These are phyloP conservation scores for Avena eriantha DNA, from an alignment of 176 grass and related monocot species.

Conservation along the genomic window DNA sequence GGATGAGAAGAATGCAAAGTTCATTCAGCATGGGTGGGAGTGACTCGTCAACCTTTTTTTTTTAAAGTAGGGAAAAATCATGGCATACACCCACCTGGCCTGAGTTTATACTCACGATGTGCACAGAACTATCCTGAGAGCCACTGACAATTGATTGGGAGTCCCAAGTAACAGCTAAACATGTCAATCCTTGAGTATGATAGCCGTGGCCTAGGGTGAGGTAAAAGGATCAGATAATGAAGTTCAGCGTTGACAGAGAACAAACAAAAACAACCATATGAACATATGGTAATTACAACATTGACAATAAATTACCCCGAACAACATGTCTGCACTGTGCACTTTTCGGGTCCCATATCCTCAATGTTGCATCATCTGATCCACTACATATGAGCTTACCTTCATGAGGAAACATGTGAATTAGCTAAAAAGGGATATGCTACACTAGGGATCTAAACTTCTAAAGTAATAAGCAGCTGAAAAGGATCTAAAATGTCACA, in stretches of 20 bases:
- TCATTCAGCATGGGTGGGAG: slow-evolving; percentile 27
- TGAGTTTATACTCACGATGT: slow-evolving; percentile 77
- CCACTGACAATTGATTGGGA: slow-evolving; percentile 76
- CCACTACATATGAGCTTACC: slow-evolving; percentile 91
- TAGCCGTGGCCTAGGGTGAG: slow-evolving; percentile 69
- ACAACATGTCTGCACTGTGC: slow-evolving; percentile 73
- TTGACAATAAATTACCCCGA: slow-evolving; percentile 53
- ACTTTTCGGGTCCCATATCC: slow-evolving; percentile 89
- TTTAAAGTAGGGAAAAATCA: not conserved
- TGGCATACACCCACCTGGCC: slow-evolving; percentile 58
- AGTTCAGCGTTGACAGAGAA: not conserved
- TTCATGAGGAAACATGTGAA: slow-evolving; percentile 44
- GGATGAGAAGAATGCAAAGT: not conserved
- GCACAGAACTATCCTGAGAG: slow-evolving; percentile 77
- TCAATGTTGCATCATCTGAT: slow-evolving; percentile 83
- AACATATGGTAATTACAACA: slow-evolving; percentile 8
- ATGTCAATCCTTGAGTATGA: slow-evolving; percentile 89
- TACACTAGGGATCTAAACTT: not conserved
- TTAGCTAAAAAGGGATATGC: slow-evolving; percentile 5
- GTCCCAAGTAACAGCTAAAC: slow-evolving; percentile 73
- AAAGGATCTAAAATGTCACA: not conserved
- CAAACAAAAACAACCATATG: slow-evolving; percentile 9
- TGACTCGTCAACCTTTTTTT: not conserved
- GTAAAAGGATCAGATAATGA: not conserved
- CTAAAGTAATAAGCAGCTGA: slow-evolving; percentile 1